phyloP scores from a whole-genome alignment of 257 asterid genomes.

The Solanum pinnatisectum region DNA sequence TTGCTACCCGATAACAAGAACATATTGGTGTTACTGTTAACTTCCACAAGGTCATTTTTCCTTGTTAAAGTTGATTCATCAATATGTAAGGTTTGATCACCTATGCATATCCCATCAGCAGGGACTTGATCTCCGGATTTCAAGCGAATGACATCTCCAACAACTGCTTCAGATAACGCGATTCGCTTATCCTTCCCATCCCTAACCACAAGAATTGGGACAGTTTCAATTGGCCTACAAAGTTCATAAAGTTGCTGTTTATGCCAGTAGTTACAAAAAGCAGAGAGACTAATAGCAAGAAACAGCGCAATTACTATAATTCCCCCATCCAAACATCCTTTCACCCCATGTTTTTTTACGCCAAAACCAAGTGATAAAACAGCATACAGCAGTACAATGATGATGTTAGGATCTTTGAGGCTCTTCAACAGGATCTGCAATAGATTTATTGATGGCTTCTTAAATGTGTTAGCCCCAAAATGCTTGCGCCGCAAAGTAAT shows the following conservation, averaged over 20 bases:
- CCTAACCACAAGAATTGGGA: slow-evolving; percentile 30
- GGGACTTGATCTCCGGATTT: slow-evolving; percentile 52
- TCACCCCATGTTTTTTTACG: slow-evolving; percentile 24
- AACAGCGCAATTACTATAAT: slow-evolving; percentile 44
- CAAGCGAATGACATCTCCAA: slow-evolving; percentile 45
- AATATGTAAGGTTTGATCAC: slow-evolving; percentile 28
- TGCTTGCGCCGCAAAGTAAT: slow-evolving; percentile 1
- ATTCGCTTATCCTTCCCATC: slow-evolving; percentile 24
- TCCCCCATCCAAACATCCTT: slow-evolving; percentile 64
- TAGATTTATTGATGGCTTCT: slow-evolving; percentile 21
- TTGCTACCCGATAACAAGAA: slow-evolving; percentile 46
- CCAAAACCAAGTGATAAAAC: slow-evolving; percentile 44
- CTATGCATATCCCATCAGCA: slow-evolving; percentile 47
- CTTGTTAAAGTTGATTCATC: slow-evolving; percentile 48
- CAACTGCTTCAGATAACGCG: slow-evolving; percentile 35
- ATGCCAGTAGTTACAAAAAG: slow-evolving; percentile 43
- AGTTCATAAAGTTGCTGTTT: slow-evolving; percentile 41
- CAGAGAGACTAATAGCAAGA: slow-evolving; percentile 41
- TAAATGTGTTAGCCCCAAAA: slow-evolving; percentile 43
- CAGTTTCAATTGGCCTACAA: slow-evolving; percentile 31
- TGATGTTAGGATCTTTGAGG: slow-evolving; percentile 35
- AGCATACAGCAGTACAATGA: slow-evolving; percentile 40
- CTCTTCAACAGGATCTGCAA: slow-evolving; percentile 26
- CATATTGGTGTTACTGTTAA: slow-evolving; percentile 18
- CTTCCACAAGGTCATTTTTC: slow-evolving; percentile 23